These are phyloP conservation scores for Melampsora larici-populina DNA, from an alignment of 1,284 basidiomycete species.

Conservation along the genomic window DNA sequence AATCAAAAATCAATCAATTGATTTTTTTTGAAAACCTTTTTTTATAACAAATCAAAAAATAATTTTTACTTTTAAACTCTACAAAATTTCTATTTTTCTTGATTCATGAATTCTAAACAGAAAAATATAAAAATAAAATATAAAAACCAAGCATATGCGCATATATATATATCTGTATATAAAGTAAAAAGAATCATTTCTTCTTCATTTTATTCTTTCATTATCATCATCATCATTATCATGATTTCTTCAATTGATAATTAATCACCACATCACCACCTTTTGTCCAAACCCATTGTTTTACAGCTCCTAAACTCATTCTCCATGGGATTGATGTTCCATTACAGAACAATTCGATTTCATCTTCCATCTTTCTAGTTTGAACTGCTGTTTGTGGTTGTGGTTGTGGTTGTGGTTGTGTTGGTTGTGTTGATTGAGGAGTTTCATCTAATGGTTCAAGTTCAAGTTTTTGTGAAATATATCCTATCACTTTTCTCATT, in stretches of 20 bases:
- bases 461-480: slow-evolving; percentile 86
- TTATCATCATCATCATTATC: too few species aligned
- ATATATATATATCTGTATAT: too few species aligned
- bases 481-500: slow-evolving; percentile 74
- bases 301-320: slow-evolving; percentile 82
- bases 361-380: slow-evolving; percentile 61
- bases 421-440: not conserved
- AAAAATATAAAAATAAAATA: too few species aligned
- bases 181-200: too few species aligned
- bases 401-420: not conserved
- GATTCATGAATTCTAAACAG: too few species aligned
- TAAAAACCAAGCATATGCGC: too few species aligned
- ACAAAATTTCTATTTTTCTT: too few species aligned
- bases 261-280: slow-evolving; percentile 75
- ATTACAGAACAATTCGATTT: slow-evolving; percentile 83
- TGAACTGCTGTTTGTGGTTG: not conserved
- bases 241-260: slow-evolving; percentile 60
- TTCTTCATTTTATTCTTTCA: too few species aligned
- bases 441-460: not conserved
- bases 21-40: too few species aligned
- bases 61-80: too few species aligned
- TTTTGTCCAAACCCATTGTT: slow-evolving; percentile 80
- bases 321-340: slow-evolving; percentile 71
- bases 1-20: too few species aligned
- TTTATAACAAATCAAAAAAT: too few species aligned